A percentile compares a stretch with the other conserved stretches of the same genome.
These are phyloP conservation scores for Ceratocystis cubensis DNA, from an alignment of 2,329 filamentous ascomycete species.

Conservation along the genomic window DNA sequence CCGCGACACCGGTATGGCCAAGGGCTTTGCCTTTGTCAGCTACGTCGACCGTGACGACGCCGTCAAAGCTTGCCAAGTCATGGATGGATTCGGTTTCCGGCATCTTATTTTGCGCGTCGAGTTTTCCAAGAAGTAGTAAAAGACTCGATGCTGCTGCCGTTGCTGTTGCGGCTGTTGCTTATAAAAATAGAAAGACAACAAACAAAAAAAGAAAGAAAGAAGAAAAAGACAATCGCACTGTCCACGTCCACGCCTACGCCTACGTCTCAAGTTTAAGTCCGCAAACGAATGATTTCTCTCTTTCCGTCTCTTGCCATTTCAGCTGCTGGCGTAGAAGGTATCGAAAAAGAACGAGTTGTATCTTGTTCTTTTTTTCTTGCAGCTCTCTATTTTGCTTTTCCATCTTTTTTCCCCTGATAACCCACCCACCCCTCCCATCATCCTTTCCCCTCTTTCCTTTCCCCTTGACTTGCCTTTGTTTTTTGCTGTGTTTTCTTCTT, in stretches of 20 bases:
- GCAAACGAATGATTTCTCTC: no score
- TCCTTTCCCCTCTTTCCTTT: neutral
- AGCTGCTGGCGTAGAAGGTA: neutral
- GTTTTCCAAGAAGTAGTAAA: slow-evolving; percentile 55
- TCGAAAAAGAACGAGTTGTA: neutral
- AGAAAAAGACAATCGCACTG: neutral
- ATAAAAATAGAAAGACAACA: neutral
- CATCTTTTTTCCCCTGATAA: neutral
- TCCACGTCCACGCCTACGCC: no score
- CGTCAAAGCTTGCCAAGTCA: slow-evolving; percentile 85
- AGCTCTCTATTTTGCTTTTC: neutral
- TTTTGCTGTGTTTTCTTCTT: neutral
- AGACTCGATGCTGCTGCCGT: neutral
- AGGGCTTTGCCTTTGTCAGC: slow-evolving; percentile 98
- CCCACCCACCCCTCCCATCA: neutral
- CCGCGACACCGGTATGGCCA: slow-evolving; percentile 86
- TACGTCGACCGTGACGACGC: slow-evolving; percentile 85
- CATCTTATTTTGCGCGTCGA: slow-evolving; percentile 78
- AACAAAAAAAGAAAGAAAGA: slow-evolving; percentile 4
- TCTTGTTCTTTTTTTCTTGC: neutral
- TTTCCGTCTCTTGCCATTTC: neutral
- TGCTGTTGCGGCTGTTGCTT: neutral
- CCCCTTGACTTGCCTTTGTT: neutral
- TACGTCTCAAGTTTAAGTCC: no score
- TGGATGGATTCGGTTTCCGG: slow-evolving; percentile 90